These are phyloP conservation scores for Suhomyces bokatorum DNA, from an alignment of 1,139 yeast species.

Conservation along the genomic window DNA sequence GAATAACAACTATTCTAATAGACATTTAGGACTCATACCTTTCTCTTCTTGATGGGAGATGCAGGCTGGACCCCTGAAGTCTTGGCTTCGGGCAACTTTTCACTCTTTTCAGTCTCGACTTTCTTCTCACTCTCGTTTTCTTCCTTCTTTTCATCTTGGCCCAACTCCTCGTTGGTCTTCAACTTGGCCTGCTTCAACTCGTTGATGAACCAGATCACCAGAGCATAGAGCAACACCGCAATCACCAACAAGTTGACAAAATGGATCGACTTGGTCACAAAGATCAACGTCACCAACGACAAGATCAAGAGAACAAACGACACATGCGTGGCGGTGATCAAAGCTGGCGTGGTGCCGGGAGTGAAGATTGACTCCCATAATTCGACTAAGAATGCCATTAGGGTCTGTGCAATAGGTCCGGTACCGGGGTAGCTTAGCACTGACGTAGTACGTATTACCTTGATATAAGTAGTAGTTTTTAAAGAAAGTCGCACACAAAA, in stretches of 20 bases:
- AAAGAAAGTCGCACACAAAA: too few species aligned
- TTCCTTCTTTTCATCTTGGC: slow-evolving; percentile 7
- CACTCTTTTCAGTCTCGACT: neutral
- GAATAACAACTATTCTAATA: too few species aligned
- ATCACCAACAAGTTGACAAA: slow-evolving; percentile 72
- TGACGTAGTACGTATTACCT: too few species aligned
- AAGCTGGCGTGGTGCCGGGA: slow-evolving; percentile 93
- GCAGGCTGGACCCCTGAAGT: slow-evolving; percentile 9
- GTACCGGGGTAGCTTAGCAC: too few species aligned
- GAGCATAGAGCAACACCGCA: slow-evolving; percentile 69
- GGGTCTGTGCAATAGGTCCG: too few species aligned
- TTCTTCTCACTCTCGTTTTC: slow-evolving; percentile 1
- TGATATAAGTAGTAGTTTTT: too few species aligned
- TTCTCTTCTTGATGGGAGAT: slow-evolving; percentile 17
- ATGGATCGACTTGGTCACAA: slow-evolving; percentile 70
- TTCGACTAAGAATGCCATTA: slow-evolving; percentile 54
- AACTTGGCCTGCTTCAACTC: slow-evolving; percentile 62
- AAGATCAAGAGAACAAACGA: slow-evolving; percentile 58
- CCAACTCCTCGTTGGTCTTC: slow-evolving; percentile 41
- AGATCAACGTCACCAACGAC: slow-evolving; percentile 58
- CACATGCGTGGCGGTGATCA: slow-evolving; percentile 75
- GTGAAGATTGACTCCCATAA: slow-evolving; percentile 90
- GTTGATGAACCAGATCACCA: slow-evolving; percentile 82
- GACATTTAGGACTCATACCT: slow-evolving; percentile 6
- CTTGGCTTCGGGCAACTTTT: neutral